Conservation (phyloP, 2,329 filamentous ascomycete species). For the Zarea fungicola region DNA sequence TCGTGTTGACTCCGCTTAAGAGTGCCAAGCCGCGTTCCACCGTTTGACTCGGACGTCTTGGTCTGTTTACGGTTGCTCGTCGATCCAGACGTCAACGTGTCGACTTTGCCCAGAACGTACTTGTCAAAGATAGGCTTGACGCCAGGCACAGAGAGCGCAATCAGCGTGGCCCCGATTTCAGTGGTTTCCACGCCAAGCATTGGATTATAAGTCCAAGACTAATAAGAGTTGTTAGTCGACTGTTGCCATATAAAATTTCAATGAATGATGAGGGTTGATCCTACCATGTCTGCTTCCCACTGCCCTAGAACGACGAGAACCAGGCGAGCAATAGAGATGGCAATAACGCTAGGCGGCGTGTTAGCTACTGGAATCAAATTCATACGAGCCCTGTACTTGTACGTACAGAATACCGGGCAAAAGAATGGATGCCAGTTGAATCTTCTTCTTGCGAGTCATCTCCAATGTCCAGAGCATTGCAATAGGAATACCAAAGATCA, state of each 20-base stretch:
- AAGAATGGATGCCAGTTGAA: conserved; percentile 42
- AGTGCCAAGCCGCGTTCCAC: conserved; percentile 25
- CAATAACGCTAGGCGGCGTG: conserved; percentile 35
- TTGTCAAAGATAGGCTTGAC: conserved; percentile 42
- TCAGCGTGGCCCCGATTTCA: conserved; percentile 45
- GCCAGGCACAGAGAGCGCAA: conserved; percentile 46
- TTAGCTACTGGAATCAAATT: too few relatives aligned
- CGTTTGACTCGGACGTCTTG: conserved; percentile 18
- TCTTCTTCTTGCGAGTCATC: conserved; percentile 37
- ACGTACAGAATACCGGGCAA: conserved; percentile 44
- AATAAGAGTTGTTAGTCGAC: conserved; percentile 14
- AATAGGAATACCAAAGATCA: conserved; percentile 45
- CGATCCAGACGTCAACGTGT: conserved; percentile 18
- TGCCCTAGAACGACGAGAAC: conserved; percentile 43
- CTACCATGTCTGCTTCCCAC: conserved; percentile 35
- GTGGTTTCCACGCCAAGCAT: conserved; percentile 45
- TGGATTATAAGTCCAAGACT: conserved; percentile 46
- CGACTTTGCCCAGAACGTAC: conserved; percentile 24
- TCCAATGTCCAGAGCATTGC: conserved; percentile 42
- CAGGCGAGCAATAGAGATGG: conserved; percentile 42
- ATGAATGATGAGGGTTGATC: background rate
- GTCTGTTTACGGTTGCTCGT: conserved; percentile 20
- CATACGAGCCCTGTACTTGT: too few relatives aligned
- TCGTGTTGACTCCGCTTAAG: conserved; percentile 27
- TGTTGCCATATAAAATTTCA: too few relatives aligned